Base-by-base conservation (phyloP, 176 grass and related monocot species). In the Pontederia paniculata region DNA sequence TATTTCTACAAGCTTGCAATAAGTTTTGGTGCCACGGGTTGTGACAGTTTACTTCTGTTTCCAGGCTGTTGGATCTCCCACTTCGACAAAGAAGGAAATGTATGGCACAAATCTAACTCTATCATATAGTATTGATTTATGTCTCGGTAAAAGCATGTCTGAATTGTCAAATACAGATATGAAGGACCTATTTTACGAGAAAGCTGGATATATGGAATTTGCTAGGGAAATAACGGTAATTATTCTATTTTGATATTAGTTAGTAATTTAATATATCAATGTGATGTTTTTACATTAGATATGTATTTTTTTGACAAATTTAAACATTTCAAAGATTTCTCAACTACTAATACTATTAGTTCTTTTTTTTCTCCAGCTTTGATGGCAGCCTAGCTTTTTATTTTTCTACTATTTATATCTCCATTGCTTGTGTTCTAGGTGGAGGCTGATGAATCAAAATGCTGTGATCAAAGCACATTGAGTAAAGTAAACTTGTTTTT, bases 21-120 rank as follows among this genome's bases (percentile, higher is more conserved):
- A 37, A 37, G 1, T 53, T 52, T 9, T n/a, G 48, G 45, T 21
- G 52, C 53, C 50, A 52, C 8, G 28, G 18, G 9, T n/a, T 52
- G 19, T 67, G 12, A 52, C 12, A 23, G 17, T 25, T 70, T 70
- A 42, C 15, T 45, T 9, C 48, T 37, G 28, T 62, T 45, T 82
- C 23, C 75, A 98, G 93, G 66, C 62, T 91, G 45, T 65, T 98
- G 74, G 80, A 82, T 46, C 79, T 42, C 50, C 66, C 93, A 18
- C 83, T 91, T 42, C 77, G 74, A 59, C 59, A 88, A 68, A 87
- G 93, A 69, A 90, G 86, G 75, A 88, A 84, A 48, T 88, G 93
- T 98, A 74, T 56, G 83, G 63, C 66, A 66, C 50, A 64, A 52
- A 69, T 80, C 14, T 65, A 75, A 58, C 23, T 58, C 25, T 23